phyloP scores from a whole-genome alignment of 169 alveolate species.

The Amoebophrya sp. region DNA sequence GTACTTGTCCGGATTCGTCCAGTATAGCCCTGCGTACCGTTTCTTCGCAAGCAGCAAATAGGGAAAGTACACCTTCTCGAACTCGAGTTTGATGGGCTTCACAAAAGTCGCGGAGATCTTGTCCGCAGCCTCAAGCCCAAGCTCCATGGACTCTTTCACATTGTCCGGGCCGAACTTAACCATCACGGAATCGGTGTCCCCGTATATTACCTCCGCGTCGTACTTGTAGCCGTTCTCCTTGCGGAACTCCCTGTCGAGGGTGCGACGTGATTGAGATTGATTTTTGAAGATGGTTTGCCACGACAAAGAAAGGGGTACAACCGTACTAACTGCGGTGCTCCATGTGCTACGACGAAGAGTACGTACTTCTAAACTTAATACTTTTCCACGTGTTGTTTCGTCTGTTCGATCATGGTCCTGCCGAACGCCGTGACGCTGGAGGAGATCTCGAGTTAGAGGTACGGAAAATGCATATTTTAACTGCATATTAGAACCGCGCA shows the following conservation, averaged over 20 bases:
- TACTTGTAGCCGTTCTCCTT: conserved; percentile 70
- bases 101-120: conserved; percentile 67
- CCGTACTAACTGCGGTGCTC: too few relatives aligned
- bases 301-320: too few relatives aligned
- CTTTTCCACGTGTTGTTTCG: conserved; percentile 28
- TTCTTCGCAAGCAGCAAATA: conserved; percentile 24
- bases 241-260: conserved; percentile 8
- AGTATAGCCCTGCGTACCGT: conserved; percentile 30
- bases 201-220: conserved; percentile 85
- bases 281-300: background rate
- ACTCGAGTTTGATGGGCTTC: conserved; percentile 88
- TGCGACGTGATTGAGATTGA: too few relatives aligned
- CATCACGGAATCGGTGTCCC: conserved; percentile 98
- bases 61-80: conserved; percentile 70
- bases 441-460: conserved; percentile 78
- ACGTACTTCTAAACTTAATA: background rate
- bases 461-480: too few relatives aligned
- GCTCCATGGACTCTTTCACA: conserved; percentile 76
- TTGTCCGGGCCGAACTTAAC: conserved; percentile 83
- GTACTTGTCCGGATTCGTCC: conserved; percentile 30
- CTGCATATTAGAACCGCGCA: too few relatives aligned
- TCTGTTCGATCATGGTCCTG: conserved; percentile 77
- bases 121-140: conserved; percentile 85
- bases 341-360: too few relatives aligned
- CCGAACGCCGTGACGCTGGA: conserved; percentile 92